Evolutionary conservation across 2,329 filamentous ascomycete genomes (phyloP), one percentile per base, ranked within the genome.

Genomic region (Gliomastix tumulicola): DNA sequence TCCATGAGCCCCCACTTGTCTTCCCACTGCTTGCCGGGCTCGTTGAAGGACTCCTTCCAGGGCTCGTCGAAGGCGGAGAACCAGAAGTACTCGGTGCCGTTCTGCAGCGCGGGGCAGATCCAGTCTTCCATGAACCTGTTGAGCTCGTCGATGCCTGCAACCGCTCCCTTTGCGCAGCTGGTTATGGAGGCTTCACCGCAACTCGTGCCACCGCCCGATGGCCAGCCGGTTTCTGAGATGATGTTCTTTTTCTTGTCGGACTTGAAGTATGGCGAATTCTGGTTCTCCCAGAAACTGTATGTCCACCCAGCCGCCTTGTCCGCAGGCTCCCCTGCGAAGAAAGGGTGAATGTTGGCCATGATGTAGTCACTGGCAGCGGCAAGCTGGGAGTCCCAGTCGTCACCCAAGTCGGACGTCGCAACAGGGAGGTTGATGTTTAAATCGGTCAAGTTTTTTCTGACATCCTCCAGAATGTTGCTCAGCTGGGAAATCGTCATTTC

Each of bases 21-120:
- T 65, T 97, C 90, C 89, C 89, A 96, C 36, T 84, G 71, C 64
- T 90, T 69, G 28, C 70, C 66, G 39, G 61, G 60, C 6, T 66
- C 68, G 57, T 96, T 83, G 63, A 80, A 95, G 15, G 60, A 53
- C 38, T 83, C 68, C 66, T 97, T 96, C 90, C 90, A 97, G 3
- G 88, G 88, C 69, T 97, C 90, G 55, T 97, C 90, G 56, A 96
- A 97, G 9, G 88, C 88, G 55, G 89, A 86, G 57, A 97, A 96
- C 90, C 90, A 97, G 55, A 96, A 96, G 58, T 94, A 97, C 47
- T 94, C 80, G 3, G 88, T 96, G 32, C 82, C 84, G 51, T 95
- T 94, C 18, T 66, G 66, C 44, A 96, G 62, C 10, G 84, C 80
- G 35, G 78, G 70, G 57, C 90, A 97, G 0, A 97, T 79, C 82